Conservation (phyloP, 31 red algal genomes). For the Odonthalia washingtoniensis region DNA sequence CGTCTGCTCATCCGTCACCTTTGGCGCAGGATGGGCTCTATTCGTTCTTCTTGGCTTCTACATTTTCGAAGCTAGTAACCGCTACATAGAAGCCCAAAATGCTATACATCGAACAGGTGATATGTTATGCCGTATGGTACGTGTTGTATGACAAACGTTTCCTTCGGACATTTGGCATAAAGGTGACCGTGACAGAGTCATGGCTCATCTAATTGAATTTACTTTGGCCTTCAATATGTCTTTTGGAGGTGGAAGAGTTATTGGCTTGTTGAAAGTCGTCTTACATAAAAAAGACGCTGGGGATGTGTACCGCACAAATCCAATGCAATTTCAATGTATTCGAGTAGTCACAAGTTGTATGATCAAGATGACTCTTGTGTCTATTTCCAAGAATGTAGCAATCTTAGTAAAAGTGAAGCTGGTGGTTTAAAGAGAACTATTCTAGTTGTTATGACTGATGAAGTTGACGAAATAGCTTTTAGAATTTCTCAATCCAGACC, state of each 20-base stretch:
- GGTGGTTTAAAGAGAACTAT: slow-evolving; percentile 4
- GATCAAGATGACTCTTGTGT: slow-evolving; percentile 11
- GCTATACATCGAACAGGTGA: neutral
- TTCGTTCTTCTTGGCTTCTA: slow-evolving; percentile 71
- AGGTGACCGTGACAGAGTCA: slow-evolving; percentile 35
- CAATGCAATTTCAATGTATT: slow-evolving; percentile 44
- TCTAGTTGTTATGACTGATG: slow-evolving; percentile 40
- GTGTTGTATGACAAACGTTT: slow-evolving; percentile 39
- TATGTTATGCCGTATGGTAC: neutral
- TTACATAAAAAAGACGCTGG: slow-evolving; percentile 40
- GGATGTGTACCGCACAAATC: slow-evolving; percentile 27
- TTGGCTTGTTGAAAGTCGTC: slow-evolving; percentile 22
- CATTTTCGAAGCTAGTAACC: slow-evolving; percentile 52
- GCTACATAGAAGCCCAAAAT: slow-evolving; percentile 44
- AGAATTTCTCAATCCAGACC: slow-evolving; percentile 50
- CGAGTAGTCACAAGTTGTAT: slow-evolving; percentile 48
- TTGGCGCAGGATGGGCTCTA: slow-evolving; percentile 67
- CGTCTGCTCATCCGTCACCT: slow-evolving; percentile 48
- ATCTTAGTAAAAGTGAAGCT: neutral
- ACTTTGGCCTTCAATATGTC: slow-evolving; percentile 64
- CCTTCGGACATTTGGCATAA: slow-evolving; percentile 45
- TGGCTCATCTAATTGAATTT: slow-evolving; percentile 56
- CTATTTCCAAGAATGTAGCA: neutral
- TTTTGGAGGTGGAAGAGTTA: slow-evolving; percentile 44
- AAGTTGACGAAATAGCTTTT: neutral